Percentiles rank a stretch among this genome's conserved stretches.
phyloP scores from a whole-genome alignment of 164 flowering plant species.

The Kingdonia uniflora region DNA sequence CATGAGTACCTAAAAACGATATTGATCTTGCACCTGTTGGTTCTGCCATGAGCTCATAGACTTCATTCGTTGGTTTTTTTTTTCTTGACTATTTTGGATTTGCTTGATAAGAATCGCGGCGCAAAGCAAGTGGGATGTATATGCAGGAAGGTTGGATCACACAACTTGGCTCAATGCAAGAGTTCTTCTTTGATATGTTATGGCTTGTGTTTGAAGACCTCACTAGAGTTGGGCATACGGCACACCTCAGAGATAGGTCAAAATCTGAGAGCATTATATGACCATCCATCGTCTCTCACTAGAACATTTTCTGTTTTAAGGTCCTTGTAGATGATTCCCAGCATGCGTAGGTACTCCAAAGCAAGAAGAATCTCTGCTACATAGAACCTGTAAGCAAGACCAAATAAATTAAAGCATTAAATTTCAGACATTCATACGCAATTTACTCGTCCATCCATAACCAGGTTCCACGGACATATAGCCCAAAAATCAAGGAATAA shows the following conservation, averaged over 20 bases:
- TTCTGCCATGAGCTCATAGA: slow-evolving; percentile 69
- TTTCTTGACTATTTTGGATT: slow-evolving; percentile 56
- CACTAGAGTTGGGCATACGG: slow-evolving; percentile 66
- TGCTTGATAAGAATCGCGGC: slow-evolving; percentile 51
- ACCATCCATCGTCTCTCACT: slow-evolving; percentile 84
- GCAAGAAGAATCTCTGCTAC: slow-evolving; percentile 95
- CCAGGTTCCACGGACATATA: no score
- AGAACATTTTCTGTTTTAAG: slow-evolving; percentile 88
- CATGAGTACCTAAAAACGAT: slow-evolving; percentile 92
- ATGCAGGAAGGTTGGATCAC: slow-evolving; percentile 60
- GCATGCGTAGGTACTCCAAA: slow-evolving; percentile 92
- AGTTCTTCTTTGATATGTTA: slow-evolving; percentile 34
- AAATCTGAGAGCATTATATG: no score
- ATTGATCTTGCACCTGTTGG: slow-evolving; percentile 85
- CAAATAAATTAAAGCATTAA: slow-evolving; percentile 4
- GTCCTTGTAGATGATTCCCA: slow-evolving; percentile 86
- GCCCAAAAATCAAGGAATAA: no score
- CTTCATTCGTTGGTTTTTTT: slow-evolving; percentile 35
- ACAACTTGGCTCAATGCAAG: slow-evolving; percentile 58
- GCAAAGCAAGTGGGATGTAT: slow-evolving; percentile 70
- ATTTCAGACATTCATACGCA: background rate
- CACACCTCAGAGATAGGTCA: no score
- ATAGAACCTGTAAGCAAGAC: slow-evolving; percentile 48
- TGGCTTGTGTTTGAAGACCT: slow-evolving; percentile 34
- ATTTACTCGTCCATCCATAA: no score